phyloP scores from a whole-genome alignment of 208 protist genomes.

The Wallacemonas sp. region DNA sequence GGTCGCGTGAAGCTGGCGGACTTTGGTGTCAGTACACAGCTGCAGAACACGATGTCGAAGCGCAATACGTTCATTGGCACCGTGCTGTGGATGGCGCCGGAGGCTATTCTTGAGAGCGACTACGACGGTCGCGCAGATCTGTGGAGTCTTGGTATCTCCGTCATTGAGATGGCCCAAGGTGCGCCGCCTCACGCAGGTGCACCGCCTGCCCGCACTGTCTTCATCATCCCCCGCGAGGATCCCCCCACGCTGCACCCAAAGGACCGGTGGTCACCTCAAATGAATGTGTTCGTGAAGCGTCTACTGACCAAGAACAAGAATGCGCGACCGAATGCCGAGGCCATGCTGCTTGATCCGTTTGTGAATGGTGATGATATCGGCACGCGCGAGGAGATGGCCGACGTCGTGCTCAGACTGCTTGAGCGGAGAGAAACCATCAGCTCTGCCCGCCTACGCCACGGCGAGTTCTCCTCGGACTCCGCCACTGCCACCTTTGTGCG shows the following conservation, averaged over 20 bases:
- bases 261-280: slow-evolving; percentile 87
- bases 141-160: slow-evolving; percentile 96
- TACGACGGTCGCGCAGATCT: slow-evolving; percentile 94
- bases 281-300: slow-evolving; percentile 80
- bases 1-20: slow-evolving; percentile 93
- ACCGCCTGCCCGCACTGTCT: slow-evolving; percentile 76
- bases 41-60: slow-evolving; percentile 78
- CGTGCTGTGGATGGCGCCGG: slow-evolving; percentile 93
- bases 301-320: slow-evolving; percentile 82
- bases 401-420: slow-evolving; percentile 58
- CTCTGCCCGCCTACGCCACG: slow-evolving; percentile 28
- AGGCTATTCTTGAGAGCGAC: slow-evolving; percentile 86
- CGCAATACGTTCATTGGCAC: slow-evolving; percentile 93
- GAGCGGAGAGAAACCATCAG: slow-evolving; percentile 38
- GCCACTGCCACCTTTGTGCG: slow-evolving; percentile 59
- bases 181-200: slow-evolving; percentile 91
- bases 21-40: slow-evolving; percentile 88
- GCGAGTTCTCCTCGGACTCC: slow-evolving; percentile 33
- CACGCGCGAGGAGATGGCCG: slow-evolving; percentile 61
- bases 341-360: slow-evolving; percentile 86
- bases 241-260: slow-evolving; percentile 78
- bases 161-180: slow-evolving; percentile 96
- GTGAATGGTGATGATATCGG: slow-evolving; percentile 53
- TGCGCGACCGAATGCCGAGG: slow-evolving; percentile 56
- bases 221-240: slow-evolving; percentile 72